Percentiles rank a stretch among this genome's conserved stretches.
These are phyloP conservation scores for Arthrobotrys entomopaga DNA, from an alignment of 2,329 filamentous ascomycete genomes.

Conservation along the genomic window DNA sequence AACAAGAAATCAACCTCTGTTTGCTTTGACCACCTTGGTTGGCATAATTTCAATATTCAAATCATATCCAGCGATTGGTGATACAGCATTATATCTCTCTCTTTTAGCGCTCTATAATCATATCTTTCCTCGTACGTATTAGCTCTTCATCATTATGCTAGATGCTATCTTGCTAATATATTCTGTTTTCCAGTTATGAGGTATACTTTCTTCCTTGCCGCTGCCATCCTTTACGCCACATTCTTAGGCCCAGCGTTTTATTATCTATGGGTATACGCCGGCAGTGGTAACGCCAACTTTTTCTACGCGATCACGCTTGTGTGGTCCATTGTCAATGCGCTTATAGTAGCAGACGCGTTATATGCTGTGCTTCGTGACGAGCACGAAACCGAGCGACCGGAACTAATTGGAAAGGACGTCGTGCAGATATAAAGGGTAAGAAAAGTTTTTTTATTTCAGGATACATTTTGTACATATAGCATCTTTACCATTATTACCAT, in stretches of 20 bases:
- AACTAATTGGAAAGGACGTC: slow-evolving; percentile 87
- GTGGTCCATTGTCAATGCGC: slow-evolving; percentile 88
- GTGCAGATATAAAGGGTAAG: slow-evolving; percentile 73
- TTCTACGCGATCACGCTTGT: slow-evolving; percentile 99
- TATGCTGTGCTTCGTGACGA: slow-evolving; percentile 92
- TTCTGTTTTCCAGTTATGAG: slow-evolving; percentile 75
- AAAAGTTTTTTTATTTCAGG: background rate
- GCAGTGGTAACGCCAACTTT: slow-evolving; percentile 97
- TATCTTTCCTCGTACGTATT: slow-evolving; percentile 77
- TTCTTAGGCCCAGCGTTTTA: slow-evolving; percentile 95
- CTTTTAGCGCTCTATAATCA: slow-evolving; percentile 88
- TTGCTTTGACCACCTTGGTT: slow-evolving; percentile 82
- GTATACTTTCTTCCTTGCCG: slow-evolving; percentile 86
- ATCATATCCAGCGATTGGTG: slow-evolving; percentile 92
- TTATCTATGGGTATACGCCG: slow-evolving; percentile 97
- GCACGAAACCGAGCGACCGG: slow-evolving; percentile 90
- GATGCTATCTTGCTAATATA: slow-evolving; percentile 56
- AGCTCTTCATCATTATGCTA: background rate
- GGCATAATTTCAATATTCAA: slow-evolving; percentile 96
- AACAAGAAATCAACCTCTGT: slow-evolving; percentile 76
- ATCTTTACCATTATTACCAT: slow-evolving; percentile 1
- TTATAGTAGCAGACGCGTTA: slow-evolving; percentile 81
- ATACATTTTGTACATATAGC: background rate
- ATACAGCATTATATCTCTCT: slow-evolving; percentile 85
- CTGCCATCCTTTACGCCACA: slow-evolving; percentile 84